phyloP scores from a whole-genome alignment of 1,284 basidiomycete genomes.

The Coniferiporia sulphurascens region DNA sequence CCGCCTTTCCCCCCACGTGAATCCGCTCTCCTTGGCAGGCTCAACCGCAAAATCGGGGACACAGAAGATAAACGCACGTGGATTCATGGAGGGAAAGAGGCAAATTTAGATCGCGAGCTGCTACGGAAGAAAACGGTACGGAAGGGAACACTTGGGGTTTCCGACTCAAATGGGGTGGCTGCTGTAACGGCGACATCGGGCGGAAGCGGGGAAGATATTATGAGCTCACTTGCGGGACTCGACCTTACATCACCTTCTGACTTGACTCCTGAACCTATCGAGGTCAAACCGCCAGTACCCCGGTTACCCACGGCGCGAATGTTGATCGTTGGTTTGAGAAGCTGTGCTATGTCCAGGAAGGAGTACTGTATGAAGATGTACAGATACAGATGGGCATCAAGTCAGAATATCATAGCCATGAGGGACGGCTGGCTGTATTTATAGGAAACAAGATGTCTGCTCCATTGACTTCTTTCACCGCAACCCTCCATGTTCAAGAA shows the following conservation, averaged over 20 bases:
- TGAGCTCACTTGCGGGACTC: constrained; percentile 78
- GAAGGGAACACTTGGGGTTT: constrained; percentile 30
- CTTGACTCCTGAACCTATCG: constrained; percentile 14
- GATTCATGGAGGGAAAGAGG: constrained; percentile 92
- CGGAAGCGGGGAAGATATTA: constrained; percentile 50
- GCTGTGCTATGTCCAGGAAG: constrained; percentile 76
- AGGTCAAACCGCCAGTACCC: constrained; percentile 29
- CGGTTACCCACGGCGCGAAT: constrained; percentile 60
- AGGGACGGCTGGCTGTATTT: constrained; percentile 90
- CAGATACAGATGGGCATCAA: constrained; percentile 96
- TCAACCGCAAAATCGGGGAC: constrained; percentile 87
- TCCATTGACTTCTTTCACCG: constrained; percentile 85
- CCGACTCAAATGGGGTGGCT: constrained; percentile 20
- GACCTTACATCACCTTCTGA: constrained; percentile 53
- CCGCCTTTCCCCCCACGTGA: constrained; percentile 96
- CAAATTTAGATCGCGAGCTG: constrained; percentile 70
- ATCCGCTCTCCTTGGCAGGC: constrained; percentile 79
- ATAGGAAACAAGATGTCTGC: constrained; percentile 93
- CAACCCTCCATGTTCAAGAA: constrained; percentile 72
- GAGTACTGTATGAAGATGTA: constrained; percentile 93
- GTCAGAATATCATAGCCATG: constrained; percentile 89
- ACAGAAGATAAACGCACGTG: constrained; percentile 93
- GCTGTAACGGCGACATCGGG: constrained; percentile 29
- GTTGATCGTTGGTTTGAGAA: constrained; percentile 90
- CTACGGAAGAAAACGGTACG: constrained; percentile 47